Conservation (phyloP, 202 grass and related monocot species). For the Miscanthus sacchariflorus region DNA sequence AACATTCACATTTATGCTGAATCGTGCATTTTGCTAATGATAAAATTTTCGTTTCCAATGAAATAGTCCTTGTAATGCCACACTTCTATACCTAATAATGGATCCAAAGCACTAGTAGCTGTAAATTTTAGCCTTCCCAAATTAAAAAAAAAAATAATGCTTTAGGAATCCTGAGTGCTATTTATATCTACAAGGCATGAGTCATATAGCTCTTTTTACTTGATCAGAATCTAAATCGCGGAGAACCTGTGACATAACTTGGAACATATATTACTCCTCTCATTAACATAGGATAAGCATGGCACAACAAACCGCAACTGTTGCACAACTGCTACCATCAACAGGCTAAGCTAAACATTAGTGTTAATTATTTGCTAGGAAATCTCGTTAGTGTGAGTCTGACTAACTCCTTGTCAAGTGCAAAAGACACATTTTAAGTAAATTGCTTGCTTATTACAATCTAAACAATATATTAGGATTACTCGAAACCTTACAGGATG, state of each 20-base stretch:
- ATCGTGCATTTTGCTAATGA: not conserved
- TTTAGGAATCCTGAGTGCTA: conserved; percentile 51
- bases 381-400: not conserved
- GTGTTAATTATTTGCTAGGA: not conserved
- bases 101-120: not conserved
- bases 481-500: conserved; percentile 43
- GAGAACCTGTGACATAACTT: conserved; percentile 4
- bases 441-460: not conserved
- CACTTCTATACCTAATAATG: not conserved
- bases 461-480: not conserved
- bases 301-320: conserved; percentile 2
- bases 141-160: conserved; percentile 36
- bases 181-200: conserved; percentile 33
- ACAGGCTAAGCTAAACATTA: conserved; percentile 44
- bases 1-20: too few species aligned
- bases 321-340: conserved; percentile 44
- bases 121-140: conserved; percentile 20
- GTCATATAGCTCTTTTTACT: conserved; percentile 35
- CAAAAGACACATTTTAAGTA: not conserved
- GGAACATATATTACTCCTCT: conserved; percentile 9
- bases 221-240: not conserved
- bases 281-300: conserved; percentile 2
- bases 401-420: not conserved
- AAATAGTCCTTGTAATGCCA: not conserved
- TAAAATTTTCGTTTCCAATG: not conserved